Evolutionary conservation across 768 basidiomycete genomes (phyloP).

Genomic region (Leucosporidium creatinivorum): DNA sequence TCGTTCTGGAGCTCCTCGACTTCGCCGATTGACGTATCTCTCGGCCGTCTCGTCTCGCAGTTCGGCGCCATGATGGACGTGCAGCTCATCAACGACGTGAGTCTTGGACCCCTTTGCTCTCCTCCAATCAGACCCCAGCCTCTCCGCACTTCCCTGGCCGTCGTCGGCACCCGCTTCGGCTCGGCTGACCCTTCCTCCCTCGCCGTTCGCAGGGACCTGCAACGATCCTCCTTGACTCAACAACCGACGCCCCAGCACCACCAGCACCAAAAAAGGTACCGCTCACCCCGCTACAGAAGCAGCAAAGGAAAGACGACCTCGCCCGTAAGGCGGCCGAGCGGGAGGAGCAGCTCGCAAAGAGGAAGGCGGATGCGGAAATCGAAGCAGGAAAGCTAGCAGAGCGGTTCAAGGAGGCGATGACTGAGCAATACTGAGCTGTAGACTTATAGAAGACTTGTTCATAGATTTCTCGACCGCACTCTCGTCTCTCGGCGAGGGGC

Average conservation of each 20-base stretch:
- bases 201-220: slow-evolving; percentile 27
- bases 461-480: too few relatives aligned
- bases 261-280: background rate
- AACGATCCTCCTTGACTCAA: slow-evolving; percentile 33
- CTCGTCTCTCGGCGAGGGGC: too few relatives aligned
- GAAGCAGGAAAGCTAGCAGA: slow-evolving; percentile 8
- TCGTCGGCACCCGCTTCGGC: background rate
- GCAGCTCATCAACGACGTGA: slow-evolving; percentile 31
- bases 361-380: slow-evolving; percentile 31
- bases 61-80: slow-evolving; percentile 36
- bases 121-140: too few relatives aligned
- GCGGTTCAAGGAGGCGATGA: slow-evolving; percentile 21
- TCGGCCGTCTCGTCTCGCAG: background rate
- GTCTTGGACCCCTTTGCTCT: background rate
- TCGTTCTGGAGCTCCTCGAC: too few relatives aligned
- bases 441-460: too few relatives aligned
- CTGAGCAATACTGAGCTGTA: background rate
- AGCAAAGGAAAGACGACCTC: slow-evolving; percentile 8
- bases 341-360: slow-evolving; percentile 40
- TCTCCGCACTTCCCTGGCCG: too few relatives aligned
- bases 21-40: background rate
- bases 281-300: background rate
- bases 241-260: slow-evolving; percentile 9
- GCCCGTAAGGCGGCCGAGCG: slow-evolving; percentile 17
- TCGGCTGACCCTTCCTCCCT: background rate